Base-by-base conservation (phyloP, 2,329 filamentous ascomycete species). In the Pseudogymnoascus sp. region DNA sequence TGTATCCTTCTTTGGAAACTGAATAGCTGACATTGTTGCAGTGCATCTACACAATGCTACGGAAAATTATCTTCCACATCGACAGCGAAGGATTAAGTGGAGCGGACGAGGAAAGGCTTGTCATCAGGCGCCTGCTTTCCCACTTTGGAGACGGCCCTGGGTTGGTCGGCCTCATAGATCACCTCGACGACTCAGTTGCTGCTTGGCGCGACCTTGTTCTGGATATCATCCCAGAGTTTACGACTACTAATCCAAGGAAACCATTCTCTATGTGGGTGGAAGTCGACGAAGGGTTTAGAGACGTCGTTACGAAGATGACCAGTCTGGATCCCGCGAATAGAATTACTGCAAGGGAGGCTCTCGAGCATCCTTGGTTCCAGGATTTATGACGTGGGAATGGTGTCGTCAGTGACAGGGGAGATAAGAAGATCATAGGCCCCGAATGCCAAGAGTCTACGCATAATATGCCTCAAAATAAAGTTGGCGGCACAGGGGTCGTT, bases 41-140 rank as follows among this genome's bases (percentile, higher is more conserved):
- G 77, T 79, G 77, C 68, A 79, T 81, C 62, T 81, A 78, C 67
- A 76, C 78, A 14, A 70, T 80, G 60, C 71, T 77, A 7, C 75
- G 77, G 67, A 72, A 71, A 61, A 73, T 79, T 60, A 75, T 79
- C 65, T 77, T 79, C 66, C 74, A 74, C 60, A 73, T 62, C 13
- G 62, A 51, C 25, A 41, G 64, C 14, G 63, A 68, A n/a, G 64
- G 67, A 34, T 60, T 68, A 4, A 64, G 43, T 6, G 45, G 60
- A 14, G 48, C 39, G 34, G 64, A 68, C 71, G 77, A 54, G 74
- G 73, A 48, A 71, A 76, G 41, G 8, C 23, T 64, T 67, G 76
- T 81, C 37, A 69, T 81, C 41, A 75, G 78, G 66, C 76, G 77
- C 21, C 79, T 81, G 66, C 74, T 81, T 13, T 82, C 79, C 2